These are phyloP conservation scores for Veloboletus limbatus DNA, from an alignment of 1,284 basidiomycete species.

Conservation along the genomic window DNA sequence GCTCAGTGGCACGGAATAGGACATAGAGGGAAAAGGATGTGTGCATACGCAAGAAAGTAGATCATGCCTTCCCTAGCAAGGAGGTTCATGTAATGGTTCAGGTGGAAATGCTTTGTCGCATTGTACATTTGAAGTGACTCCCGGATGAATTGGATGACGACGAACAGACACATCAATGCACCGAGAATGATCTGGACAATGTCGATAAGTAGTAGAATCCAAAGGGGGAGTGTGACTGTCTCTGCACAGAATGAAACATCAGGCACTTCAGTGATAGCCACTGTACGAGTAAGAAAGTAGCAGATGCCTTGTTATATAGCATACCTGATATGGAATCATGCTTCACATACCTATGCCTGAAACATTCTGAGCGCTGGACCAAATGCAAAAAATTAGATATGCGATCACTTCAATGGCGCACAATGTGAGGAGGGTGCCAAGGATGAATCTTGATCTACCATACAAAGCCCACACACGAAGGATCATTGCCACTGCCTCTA, in stretches of 20 bases:
- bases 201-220: neutral
- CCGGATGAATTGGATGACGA: neutral
- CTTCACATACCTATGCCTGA: neutral
- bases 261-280: neutral
- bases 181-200: slow-evolving; percentile 1
- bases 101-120: neutral
- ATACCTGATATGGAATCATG: neutral
- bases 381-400: neutral
- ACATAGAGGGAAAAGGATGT: too few species aligned
- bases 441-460: neutral
- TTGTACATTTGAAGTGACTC: slow-evolving; percentile 4
- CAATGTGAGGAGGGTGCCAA: neutral
- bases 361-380: neutral
- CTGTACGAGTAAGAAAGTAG: neutral
- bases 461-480: slow-evolving; percentile 1
- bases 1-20: neutral
- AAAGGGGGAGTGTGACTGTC: neutral
- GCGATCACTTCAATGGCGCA: neutral
- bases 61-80: slow-evolving; percentile 2
- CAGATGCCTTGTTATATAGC: too few species aligned
- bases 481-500: neutral
- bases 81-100: neutral
- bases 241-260: neutral
- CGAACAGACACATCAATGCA: slow-evolving; percentile 1
- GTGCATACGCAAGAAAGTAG: slow-evolving; percentile 5